These are phyloP conservation scores for Penicillium decumbens DNA, from an alignment of 2,329 filamentous ascomycete genomes.

Conservation along the genomic window DNA sequence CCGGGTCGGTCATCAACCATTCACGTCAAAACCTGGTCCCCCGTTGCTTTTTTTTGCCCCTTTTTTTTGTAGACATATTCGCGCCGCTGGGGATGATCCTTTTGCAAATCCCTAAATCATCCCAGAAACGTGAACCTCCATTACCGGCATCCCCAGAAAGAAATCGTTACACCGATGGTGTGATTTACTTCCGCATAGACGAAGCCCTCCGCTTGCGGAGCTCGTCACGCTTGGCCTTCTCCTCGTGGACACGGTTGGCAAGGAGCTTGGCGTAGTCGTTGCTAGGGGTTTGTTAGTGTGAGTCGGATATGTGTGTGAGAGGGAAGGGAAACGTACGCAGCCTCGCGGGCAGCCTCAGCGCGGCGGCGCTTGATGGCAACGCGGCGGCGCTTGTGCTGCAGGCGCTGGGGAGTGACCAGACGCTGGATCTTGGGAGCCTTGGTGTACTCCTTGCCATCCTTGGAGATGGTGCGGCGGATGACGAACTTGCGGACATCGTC, in stretches of 20 bases:
- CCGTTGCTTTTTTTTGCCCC: conserved; percentile 15
- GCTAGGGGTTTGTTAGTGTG: conserved; percentile 50
- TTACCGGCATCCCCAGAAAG: conserved; percentile 31
- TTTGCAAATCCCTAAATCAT: conserved; percentile 25
- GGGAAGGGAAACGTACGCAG: conserved; percentile 70
- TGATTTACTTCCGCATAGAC: conserved; percentile 80
- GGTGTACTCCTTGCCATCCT: conserved; percentile 97
- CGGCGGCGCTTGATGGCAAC: conserved; percentile 97
- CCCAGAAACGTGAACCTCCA: conserved; percentile 36
- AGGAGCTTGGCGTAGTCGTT: conserved; percentile 96
- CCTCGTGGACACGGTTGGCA: conserved; percentile 94
- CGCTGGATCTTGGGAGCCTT: conserved; percentile 99
- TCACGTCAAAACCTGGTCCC: conserved; percentile 19
- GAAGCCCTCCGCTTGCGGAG: conserved; percentile 94
- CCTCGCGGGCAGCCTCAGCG: conserved; percentile 95
- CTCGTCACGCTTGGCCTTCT: conserved; percentile 90
- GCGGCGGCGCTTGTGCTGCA: conserved; percentile 99
- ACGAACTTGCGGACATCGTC: conserved; percentile 99
- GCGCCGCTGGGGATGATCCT: conserved; percentile 20
- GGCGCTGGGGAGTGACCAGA: conserved; percentile 97
- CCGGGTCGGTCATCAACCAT: background rate
- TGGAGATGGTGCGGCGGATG: conserved; percentile 95
- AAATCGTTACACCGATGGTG: conserved; percentile 26
- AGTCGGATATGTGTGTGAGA: conserved; percentile 26
- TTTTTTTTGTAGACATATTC: conserved; percentile 24